Conservation (phyloP, 1,284 basidiomycete genomes). For the Fomes fomentarius region DNA sequence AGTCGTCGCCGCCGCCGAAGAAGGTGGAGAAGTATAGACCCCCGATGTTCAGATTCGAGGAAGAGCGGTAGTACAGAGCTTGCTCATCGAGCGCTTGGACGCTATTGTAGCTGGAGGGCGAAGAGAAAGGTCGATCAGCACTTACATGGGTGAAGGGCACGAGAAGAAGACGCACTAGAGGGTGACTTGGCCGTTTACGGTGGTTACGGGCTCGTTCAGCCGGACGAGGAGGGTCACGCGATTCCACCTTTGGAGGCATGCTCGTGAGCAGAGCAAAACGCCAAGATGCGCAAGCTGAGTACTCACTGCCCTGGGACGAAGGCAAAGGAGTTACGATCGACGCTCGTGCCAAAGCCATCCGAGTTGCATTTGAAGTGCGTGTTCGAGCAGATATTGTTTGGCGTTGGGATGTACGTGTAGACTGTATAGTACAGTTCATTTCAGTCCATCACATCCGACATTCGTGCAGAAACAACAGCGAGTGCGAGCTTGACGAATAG, state of each 20-base stretch:
- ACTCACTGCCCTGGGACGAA: constrained; percentile 57
- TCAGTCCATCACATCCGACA: not conserved
- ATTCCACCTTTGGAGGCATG: too few relatives aligned
- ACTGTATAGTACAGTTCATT: constrained; percentile 32
- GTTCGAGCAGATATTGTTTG: constrained; percentile 31
- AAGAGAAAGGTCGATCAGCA: not conserved
- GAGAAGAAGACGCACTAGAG: constrained; percentile 30
- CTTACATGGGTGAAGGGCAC: not conserved
- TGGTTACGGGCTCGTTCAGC: constrained; percentile 30
- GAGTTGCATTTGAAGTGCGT: constrained; percentile 38
- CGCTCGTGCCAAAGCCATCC: constrained; percentile 45
- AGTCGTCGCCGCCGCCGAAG: constrained; percentile 68
- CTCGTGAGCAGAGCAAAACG: not conserved
- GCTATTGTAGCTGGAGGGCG: constrained; percentile 33
- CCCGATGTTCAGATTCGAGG: constrained; percentile 40
- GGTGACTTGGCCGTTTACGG: constrained; percentile 32
- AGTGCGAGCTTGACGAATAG: not conserved
- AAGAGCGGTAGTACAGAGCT: constrained; percentile 29
- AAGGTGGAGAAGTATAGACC: constrained; percentile 63
- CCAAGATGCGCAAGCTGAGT: not conserved
- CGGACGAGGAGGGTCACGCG: constrained; percentile 33
- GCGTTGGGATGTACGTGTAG: constrained; percentile 34
- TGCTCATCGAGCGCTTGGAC: constrained; percentile 31
- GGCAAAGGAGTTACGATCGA: constrained; percentile 42
- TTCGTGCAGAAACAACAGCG: not conserved